These are phyloP conservation scores for Neonectria neomacrospora DNA, from an alignment of 2,329 filamentous ascomycete genomes.

Conservation along the genomic window DNA sequence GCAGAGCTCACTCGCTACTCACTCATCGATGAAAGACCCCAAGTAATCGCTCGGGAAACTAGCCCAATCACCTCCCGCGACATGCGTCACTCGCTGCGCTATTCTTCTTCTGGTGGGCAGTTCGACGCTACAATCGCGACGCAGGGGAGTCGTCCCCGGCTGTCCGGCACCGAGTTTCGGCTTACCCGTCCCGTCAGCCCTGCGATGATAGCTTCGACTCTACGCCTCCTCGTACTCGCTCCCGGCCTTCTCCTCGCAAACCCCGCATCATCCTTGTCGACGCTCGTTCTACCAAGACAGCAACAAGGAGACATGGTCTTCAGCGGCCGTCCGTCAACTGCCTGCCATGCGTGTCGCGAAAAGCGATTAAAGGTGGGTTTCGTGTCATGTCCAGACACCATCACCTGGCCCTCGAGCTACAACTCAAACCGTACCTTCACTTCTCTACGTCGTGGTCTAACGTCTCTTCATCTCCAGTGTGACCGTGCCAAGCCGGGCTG, in stretches of 20 bases:
- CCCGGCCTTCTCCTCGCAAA: background rate
- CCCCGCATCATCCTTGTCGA: background rate
- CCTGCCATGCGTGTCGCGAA: constrained; percentile 43
- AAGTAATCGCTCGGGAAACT: too few species aligned
- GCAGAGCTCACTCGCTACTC: too few species aligned
- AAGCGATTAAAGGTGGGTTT: constrained; percentile 42
- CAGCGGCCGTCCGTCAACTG: constrained; percentile 44
- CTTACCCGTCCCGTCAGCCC: background rate
- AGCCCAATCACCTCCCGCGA: too few species aligned
- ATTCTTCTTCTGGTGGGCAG: constrained; percentile 14
- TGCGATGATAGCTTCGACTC: background rate
- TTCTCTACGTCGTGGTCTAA: background rate
- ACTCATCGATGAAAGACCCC: too few species aligned
- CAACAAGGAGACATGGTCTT: constrained; percentile 41
- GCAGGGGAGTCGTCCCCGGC: background rate
- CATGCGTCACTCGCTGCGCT: background rate
- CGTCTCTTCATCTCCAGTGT: constrained; percentile 33
- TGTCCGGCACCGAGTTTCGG: constrained; percentile 12
- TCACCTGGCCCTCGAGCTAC: too few species aligned
- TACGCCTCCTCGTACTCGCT: background rate
- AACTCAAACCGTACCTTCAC: background rate
- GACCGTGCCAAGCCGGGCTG: constrained; percentile 41
- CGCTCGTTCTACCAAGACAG: background rate
- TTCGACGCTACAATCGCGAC: background rate
- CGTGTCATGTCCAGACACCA: too few species aligned